phyloP scores from a whole-genome alignment of 2,329 filamentous ascomycete species.

The Emericellopsis atlantica region DNA sequence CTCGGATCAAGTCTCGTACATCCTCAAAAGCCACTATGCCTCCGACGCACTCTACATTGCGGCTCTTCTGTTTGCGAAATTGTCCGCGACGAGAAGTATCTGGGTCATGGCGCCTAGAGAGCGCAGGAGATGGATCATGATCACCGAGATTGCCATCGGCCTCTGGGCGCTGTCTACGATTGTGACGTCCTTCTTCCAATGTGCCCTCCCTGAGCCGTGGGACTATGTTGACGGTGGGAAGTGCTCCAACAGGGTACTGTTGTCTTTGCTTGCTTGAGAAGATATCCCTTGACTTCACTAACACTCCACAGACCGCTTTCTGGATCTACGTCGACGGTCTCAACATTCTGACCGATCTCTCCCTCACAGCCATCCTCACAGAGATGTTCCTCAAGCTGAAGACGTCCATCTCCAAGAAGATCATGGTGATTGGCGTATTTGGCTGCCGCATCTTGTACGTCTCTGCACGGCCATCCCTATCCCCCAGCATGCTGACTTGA shows the following conservation, averaged over 20 bases:
- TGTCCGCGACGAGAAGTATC: slow-evolving; percentile 8
- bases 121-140: slow-evolving; percentile 3
- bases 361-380: not conserved
- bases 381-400: slow-evolving; percentile 1
- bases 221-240: slow-evolving; percentile 4
- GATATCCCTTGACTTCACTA: not conserved
- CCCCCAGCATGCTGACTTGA: no score
- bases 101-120: slow-evolving; percentile 7
- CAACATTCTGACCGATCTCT: slow-evolving; percentile 1
- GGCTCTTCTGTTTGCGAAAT: slow-evolving; percentile 6
- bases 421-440: slow-evolving; percentile 1
- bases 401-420: not conserved
- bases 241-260: slow-evolving; percentile 7
- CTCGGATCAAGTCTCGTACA: slow-evolving; percentile 3
- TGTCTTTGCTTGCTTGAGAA: not conserved
- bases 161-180: slow-evolving; percentile 6
- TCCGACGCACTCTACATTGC: slow-evolving; percentile 6
- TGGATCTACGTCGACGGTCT: slow-evolving; percentile 6
- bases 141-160: slow-evolving; percentile 5
- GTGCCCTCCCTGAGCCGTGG: slow-evolving; percentile 8
- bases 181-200: slow-evolving; percentile 5
- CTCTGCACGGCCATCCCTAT: not conserved
- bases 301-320: slow-evolving; percentile 2
- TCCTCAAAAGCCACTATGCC: slow-evolving; percentile 7
- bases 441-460: slow-evolving; percentile 1